phyloP scores from a whole-genome alignment of 768 basidiomycete genomes.

The Chalciporus chontae region DNA sequence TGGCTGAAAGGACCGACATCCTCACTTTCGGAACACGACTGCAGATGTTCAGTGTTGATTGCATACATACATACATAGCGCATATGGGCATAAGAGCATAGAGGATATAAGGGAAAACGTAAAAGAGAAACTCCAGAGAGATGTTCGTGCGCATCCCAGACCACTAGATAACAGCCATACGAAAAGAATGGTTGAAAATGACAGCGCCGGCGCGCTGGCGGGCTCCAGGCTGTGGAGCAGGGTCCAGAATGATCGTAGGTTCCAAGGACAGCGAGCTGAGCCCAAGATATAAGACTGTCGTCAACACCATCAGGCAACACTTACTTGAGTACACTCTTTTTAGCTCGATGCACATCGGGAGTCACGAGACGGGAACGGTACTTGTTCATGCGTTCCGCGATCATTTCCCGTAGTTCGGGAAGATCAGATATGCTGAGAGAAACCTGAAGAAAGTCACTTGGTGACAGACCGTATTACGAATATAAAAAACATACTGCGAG shows the following conservation, averaged over 20 bases:
- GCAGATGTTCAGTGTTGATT: neutral
- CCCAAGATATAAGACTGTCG: conserved; percentile 1
- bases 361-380: conserved; percentile 20
- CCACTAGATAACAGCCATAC: conserved; percentile 19
- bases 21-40: neutral
- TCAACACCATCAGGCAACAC: neutral
- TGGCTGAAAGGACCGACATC: conserved; percentile 10
- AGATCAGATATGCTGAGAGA: conserved; percentile 29
- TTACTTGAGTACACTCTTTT: conserved; percentile 22
- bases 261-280: conserved; percentile 25
- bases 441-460: conserved; percentile 17
- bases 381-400: conserved; percentile 21
- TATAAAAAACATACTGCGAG: conserved; percentile 39
- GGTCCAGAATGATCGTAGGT: conserved; percentile 26
- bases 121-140: neutral
- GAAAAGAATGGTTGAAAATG: conserved; percentile 16
- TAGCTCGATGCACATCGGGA: conserved; percentile 19
- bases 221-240: neutral
- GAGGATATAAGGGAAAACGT: neutral
- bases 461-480: neutral
- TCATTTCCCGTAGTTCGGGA: conserved; percentile 32
- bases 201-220: conserved; percentile 1
- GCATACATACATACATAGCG: conserved; percentile 4
- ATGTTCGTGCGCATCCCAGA: neutral
- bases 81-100: conserved; percentile 2